Conservation (phyloP, 2,329 filamentous ascomycete species). For the Pseudogymnoascus sp. region DNA sequence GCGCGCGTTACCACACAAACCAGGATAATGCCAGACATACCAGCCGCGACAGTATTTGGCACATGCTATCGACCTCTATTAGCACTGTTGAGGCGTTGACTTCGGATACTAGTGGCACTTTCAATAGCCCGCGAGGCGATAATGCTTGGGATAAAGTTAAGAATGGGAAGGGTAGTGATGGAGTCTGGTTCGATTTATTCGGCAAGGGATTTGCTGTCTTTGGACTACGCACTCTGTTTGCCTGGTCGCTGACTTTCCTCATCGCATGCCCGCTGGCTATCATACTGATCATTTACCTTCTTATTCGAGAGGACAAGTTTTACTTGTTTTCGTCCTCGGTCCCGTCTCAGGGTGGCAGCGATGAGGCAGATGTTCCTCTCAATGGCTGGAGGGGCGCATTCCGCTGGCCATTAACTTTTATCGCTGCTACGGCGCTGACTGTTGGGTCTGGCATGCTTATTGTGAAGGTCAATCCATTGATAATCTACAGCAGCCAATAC, state of each 20-base stretch:
- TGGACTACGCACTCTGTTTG: constrained; percentile 73
- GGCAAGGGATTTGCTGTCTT: constrained; percentile 73
- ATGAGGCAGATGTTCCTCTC: constrained; percentile 53
- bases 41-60: constrained; percentile 66
- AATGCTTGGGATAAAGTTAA: constrained; percentile 51
- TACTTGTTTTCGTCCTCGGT: constrained; percentile 69
- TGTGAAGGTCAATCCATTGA: constrained; percentile 76
- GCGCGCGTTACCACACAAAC: constrained; percentile 82
- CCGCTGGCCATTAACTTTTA: constrained; percentile 69
- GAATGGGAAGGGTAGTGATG: constrained; percentile 57
- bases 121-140: constrained; percentile 50
- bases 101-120: constrained; percentile 55
- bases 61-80: constrained; percentile 84
- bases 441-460: constrained; percentile 67
- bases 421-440: constrained; percentile 57
- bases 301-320: constrained; percentile 69
- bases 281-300: constrained; percentile 56
- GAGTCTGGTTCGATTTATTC: constrained; percentile 92
- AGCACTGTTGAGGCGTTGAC: constrained; percentile 65
- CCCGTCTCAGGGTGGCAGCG: constrained; percentile 49
- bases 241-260: constrained; percentile 74
- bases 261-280: constrained; percentile 70
- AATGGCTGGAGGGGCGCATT: constrained; percentile 76
- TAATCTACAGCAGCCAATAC: constrained; percentile 85
- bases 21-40: constrained; percentile 80